Base-by-base conservation (phyloP, 306 rosid genomes). In the Quercus robur region DNA sequence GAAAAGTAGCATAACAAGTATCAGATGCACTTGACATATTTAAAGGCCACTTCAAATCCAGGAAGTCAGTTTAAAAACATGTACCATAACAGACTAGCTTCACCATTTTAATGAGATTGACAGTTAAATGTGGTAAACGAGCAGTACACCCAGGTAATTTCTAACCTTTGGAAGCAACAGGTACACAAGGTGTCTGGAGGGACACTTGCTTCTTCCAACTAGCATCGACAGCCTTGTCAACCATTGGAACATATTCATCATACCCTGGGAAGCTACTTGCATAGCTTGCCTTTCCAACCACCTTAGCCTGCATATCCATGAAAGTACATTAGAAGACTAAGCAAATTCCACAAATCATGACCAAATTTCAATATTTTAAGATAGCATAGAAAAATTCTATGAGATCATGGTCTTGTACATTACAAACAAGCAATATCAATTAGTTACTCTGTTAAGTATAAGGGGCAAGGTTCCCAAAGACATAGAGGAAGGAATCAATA, bases 241-340 rank as follows among this genome's bases (percentile, higher is more conserved):
- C 98, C 94, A 95, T 90, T 69, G 99, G 99, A 76, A 95, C 88
- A 74, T 93, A 95, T 77, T 93, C 99, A 80, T 93, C 98, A 83
- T 91, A 93, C 56, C 96, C 96, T 17, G 90, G 73, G 71, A 95
- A 89, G 84, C 46, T 86, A 76, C 84, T 86, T n/a, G 83, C 89
- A 78, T 78, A 88, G 81, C 81, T 88, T 68, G 92, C 82, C 88
- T 91, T 89, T 77, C 98, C 98, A 67, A 79, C 89, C 14, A 83
- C 85, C 86, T 87, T 93, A 63, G 94, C 88, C 99, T 95, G 85
- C 85, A 70, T 68, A 71, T 72, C 70, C 54, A 18, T 20, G 6
- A 25, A 41, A 71, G 30, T 56, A 49, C 68, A 57, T 76, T 21
- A 72, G 38, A 56, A 31, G 17, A 81, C 58, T 18, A 25, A 21